These are phyloP conservation scores for Collybia mongolica DNA, from an alignment of 768 basidiomycete genomes.

Conservation along the genomic window DNA sequence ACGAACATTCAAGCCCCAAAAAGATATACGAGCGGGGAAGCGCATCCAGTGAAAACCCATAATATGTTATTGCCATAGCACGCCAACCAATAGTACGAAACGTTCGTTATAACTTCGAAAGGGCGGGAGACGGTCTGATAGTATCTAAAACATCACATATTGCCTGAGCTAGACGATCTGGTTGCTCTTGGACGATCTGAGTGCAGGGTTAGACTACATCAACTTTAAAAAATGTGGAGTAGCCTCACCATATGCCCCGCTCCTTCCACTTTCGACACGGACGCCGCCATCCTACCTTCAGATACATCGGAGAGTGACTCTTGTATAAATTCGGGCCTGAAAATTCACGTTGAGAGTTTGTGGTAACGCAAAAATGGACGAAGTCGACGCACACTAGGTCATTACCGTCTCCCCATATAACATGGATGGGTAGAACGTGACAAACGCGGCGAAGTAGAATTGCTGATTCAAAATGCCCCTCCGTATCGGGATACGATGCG, in stretches of 20 bases:
- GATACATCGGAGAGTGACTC: conserved; percentile 38
- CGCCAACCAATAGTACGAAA: no score
- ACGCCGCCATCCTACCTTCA: conserved; percentile 39
- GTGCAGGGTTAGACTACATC: background rate
- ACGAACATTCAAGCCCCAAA: no score
- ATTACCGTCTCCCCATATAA: conserved; percentile 46
- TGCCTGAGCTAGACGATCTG: conserved; percentile 33
- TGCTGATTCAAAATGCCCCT: conserved; percentile 42
- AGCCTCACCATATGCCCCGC: conserved; percentile 46
- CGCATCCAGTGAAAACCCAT: no score
- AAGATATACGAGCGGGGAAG: no score
- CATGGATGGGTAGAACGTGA: conserved; percentile 36
- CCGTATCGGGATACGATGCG: conserved; percentile 39
- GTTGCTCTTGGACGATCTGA: conserved; percentile 46
- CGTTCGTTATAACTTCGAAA: conserved; percentile 17
- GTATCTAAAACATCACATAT: conserved; percentile 33
- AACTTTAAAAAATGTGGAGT: background rate
- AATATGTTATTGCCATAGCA: no score
- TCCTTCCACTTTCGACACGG: conserved; percentile 39
- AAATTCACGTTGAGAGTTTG: background rate
- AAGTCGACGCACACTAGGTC: conserved; percentile 36
- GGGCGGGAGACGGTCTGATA: conserved; percentile 11
- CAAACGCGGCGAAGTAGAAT: conserved; percentile 31
- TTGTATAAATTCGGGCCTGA: conserved; percentile 42
- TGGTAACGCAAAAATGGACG: background rate